These are phyloP conservation scores for Chloris gayana DNA, from an alignment of 176 grass and related monocot species.

Conservation along the genomic window DNA sequence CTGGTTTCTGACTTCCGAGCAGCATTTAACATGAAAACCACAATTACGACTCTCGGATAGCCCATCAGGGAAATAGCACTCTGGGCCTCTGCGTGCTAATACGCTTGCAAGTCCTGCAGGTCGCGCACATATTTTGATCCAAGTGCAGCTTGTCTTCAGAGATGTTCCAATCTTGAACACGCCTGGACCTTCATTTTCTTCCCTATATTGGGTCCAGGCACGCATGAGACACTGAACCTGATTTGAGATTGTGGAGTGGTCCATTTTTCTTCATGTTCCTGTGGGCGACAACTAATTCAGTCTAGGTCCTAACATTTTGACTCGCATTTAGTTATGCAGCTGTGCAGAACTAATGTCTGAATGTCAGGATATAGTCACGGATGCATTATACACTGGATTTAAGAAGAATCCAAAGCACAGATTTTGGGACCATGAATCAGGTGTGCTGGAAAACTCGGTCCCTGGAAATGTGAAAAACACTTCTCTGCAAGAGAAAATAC, in stretches of 20 bases:
- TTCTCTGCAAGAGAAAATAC: background rate
- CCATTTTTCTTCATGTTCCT: too few relatives aligned
- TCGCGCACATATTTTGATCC: background rate
- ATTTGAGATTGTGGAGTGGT: background rate
- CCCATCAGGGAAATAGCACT: background rate
- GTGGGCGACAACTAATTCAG: too few relatives aligned
- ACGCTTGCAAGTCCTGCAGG: background rate
- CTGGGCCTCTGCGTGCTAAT: background rate
- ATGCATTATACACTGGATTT: background rate
- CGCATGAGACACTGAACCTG: background rate
- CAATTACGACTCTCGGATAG: too few relatives aligned
- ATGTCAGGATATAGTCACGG: background rate
- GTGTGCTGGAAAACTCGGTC: background rate
- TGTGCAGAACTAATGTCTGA: background rate
- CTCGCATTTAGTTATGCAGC: background rate
- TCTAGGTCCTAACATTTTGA: background rate
- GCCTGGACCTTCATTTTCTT: background rate
- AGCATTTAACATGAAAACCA: too few relatives aligned
- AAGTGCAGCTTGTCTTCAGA: background rate
- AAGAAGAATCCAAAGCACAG: conserved; percentile 3
- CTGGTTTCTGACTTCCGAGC: background rate
- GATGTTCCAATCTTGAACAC: background rate
- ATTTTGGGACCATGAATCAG: conserved; percentile 1
- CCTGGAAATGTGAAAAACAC: background rate
- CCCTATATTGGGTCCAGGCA: background rate